A percentile compares a stretch with the other conserved stretches of the same genome.
Conservation (phyloP, 208 protist species). For the Acanthamoeba lugdunensis region DNA sequence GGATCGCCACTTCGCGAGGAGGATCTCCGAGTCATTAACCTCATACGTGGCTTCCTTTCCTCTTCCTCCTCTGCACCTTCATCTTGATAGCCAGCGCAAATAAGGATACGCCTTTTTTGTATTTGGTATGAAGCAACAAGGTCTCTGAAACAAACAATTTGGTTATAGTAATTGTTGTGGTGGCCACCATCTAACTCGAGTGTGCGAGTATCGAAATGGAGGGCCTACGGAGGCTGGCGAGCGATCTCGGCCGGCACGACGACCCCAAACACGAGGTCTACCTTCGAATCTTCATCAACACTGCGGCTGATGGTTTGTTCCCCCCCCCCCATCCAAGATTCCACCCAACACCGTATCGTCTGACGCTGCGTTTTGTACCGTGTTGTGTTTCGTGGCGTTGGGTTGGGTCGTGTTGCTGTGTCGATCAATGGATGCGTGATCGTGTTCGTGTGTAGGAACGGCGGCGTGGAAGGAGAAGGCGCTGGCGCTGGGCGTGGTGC, state of each 20-base stretch:
- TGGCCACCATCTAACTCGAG: background rate
- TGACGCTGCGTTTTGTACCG: background rate
- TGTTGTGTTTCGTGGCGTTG: background rate
- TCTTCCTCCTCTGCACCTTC: background rate
- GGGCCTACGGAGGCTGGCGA: background rate
- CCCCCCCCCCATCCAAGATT: background rate
- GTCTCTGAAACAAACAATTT: too few species aligned
- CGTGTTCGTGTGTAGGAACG: background rate
- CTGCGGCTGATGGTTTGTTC: background rate
- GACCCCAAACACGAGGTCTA: background rate
- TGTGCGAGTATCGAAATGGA: background rate
- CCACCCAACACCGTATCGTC: background rate
- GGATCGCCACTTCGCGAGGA: background rate
- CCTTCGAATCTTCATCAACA: constrained; percentile 19
- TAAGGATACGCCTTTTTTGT: background rate
- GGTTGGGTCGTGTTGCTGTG: background rate
- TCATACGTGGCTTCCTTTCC: background rate
- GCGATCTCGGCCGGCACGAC: background rate
- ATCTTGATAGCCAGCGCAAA: background rate
- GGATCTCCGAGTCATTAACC: background rate
- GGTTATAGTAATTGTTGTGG: too few species aligned
- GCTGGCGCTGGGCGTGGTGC: background rate
- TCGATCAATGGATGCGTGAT: background rate
- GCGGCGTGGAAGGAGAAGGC: background rate
- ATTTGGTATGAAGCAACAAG: background rate